Percentiles rank a stretch among this genome's conserved stretches.
Conservation (phyloP, 2,329 filamentous ascomycete genomes). For the Cordyceps pruinosa region DNA sequence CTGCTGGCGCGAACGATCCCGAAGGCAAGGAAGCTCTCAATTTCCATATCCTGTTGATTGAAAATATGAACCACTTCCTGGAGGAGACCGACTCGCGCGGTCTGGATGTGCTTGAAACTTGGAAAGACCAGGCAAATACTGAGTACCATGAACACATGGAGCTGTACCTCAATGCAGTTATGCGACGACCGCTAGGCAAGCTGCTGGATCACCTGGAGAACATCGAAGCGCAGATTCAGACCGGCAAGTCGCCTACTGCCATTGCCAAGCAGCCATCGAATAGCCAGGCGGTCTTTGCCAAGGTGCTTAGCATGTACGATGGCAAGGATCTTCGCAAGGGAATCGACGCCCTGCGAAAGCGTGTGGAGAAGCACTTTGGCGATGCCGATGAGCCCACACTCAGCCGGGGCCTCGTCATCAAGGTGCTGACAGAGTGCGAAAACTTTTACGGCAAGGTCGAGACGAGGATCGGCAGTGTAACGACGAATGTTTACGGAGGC, state of each 20-base stretch:
- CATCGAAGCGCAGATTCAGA: conserved; percentile 64
- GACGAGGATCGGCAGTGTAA: conserved; percentile 51
- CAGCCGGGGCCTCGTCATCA: conserved; percentile 50
- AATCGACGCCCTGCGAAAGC: conserved; percentile 81
- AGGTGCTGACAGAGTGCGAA: conserved; percentile 55
- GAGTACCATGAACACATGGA: conserved; percentile 84
- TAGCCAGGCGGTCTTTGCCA: conserved; percentile 76
- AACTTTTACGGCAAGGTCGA: conserved; percentile 56
- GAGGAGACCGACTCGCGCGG: conserved; percentile 77
- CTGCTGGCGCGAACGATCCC: conserved; percentile 41
- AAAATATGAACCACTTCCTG: conserved; percentile 97
- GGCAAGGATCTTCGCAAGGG: conserved; percentile 79
- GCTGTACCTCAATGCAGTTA: conserved; percentile 80
- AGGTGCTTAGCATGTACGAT: conserved; percentile 74
- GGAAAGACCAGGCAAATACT: conserved; percentile 68
- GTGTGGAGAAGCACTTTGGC: conserved; percentile 95
- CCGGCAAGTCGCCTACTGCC: conserved; percentile 50
- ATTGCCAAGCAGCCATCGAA: conserved; percentile 80
- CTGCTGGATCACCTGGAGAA: conserved; percentile 88
- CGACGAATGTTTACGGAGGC: conserved; percentile 57
- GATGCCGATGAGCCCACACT: conserved; percentile 71
- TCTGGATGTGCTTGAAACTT: conserved; percentile 72
- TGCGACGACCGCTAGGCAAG: conserved; percentile 82
- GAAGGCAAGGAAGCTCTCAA: conserved; percentile 97
- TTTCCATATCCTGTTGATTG: conserved; percentile 93